Evolutionary conservation across 2,329 filamentous ascomycete species (phyloP), one percentile per base, ranked within the genome.

Genomic region (Rhexocercosporidium sp.): DNA sequence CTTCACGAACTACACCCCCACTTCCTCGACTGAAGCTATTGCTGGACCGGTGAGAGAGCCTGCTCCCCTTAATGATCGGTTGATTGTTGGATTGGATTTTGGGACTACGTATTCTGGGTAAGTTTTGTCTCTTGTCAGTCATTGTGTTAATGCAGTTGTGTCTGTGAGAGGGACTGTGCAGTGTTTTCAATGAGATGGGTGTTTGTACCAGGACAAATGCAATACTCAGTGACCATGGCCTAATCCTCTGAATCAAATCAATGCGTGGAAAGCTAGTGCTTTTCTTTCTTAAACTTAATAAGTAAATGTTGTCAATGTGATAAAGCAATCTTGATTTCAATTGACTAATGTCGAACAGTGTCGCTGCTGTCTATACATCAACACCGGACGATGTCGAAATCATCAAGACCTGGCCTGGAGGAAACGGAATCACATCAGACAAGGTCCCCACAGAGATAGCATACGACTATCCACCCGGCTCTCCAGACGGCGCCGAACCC

Each of bases 371-470:
- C 3, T 92, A 93, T 74, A 91, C 89, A 16, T 90, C 88, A 3
- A 92, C 88, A 1, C 91, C 92, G 14, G 91, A 94, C 77, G 92
- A 94, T 77, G 84, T 94, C 66, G 91, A 94, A 76, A 92, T 94
- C 74, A 93, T 94, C 81, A 94, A 93, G 81, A 90, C 87, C 16
- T 95, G 92, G 92, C 92, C 92, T 0, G 92, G 92, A 29, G 91
- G 91, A 31, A 94, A 94, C 75, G 91, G 91, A 74, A 93, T 94
- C 79, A 94, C 92, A n/a, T 93, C 91, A 41, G 92, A 95, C 82
- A 95, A 95, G 82, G 92, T 94, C 1, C 92, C 92, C 1, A 93
- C 91, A 16, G 92, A 94, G 78, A 90, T 94, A 65, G 79, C 82
- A 63, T 90, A 91, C 71, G 83, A 85, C 66, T 78, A 81, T 37